Evolutionary conservation across 1,284 basidiomycete species (phyloP), one percentile per base, ranked within the genome.

Genomic region (Bondarzewia mesenterica): DNA sequence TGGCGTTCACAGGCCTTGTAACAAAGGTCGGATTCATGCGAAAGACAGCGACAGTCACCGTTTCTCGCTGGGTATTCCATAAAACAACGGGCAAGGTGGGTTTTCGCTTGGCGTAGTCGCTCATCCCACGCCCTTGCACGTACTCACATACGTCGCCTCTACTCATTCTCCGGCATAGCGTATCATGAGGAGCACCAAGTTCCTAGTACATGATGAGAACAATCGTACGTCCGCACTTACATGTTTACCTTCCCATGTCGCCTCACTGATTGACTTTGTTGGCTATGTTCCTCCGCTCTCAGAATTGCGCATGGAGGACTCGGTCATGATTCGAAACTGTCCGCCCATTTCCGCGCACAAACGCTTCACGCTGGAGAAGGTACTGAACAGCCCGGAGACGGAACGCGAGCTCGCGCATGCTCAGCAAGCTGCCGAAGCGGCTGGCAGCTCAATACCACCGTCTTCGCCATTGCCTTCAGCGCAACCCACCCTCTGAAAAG

Each of bases 1-100:
- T 88, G 75, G 66, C 78, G 15, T 75, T 89, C 49, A 72, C 72
- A 21, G 87, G 87, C 7, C 59, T 80, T 36, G 88, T 90, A 22
- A 83, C 84, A 21, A 89, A 86, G 64, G 82, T 77, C 16, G 86
- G 87, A 12, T 77, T 71, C 57, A 90, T 90, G 87, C 73, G 80
- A 50, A 89, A 89, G 60, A 90, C 87, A 0, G 87, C 76, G 15
- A 90, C 88, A 0, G 85, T 90, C 38, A 81, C 81, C 1, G 85
- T 90, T 15, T 80, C 83, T 22, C 76, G 87, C 50, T 79, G 72
- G 68, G 70, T 82, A 37, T 64, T 77, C 21, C 85, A 90, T 60
- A 75, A 77, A 52, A 59, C 77, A 42, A 89, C 86, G 7, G 78
- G 81, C 57, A 90, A 90, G 74, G 86, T 88, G 54, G 54, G 73